Percentiles rank a stretch among this genome's conserved stretches.
phyloP scores from a whole-genome alignment of 129 eudicot species.

The Flaveria trinervia region DNA sequence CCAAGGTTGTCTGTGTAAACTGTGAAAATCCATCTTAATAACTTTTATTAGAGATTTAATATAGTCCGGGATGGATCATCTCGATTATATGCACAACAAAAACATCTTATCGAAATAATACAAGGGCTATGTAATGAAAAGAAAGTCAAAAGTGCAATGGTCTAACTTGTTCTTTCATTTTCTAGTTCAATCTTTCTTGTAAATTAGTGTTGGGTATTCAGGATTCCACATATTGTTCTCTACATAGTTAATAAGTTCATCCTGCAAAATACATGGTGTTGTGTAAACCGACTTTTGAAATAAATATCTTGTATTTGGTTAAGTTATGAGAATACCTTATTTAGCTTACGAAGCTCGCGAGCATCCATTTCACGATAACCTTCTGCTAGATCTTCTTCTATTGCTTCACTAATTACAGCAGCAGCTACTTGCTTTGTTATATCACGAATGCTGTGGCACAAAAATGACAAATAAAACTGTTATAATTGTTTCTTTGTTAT shows the following conservation, averaged over 20 bases:
- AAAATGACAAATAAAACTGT: background rate
- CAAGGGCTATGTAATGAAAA: slow-evolving; percentile 16
- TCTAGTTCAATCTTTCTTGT: slow-evolving; percentile 53
- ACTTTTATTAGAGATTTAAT: background rate
- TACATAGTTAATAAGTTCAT: slow-evolving; percentile 53
- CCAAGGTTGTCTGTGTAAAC: background rate
- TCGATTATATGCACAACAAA: background rate
- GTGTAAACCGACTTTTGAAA: background rate
- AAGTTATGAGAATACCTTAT: slow-evolving; percentile 48
- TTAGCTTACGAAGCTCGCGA: slow-evolving; percentile 74
- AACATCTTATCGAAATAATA: background rate
- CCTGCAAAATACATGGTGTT: slow-evolving; percentile 45
- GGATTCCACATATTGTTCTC: slow-evolving; percentile 92
- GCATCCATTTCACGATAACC: slow-evolving; percentile 93
- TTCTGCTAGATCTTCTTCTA: slow-evolving; percentile 92
- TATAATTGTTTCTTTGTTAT: background rate
- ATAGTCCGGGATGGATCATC: background rate
- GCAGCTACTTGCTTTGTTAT: slow-evolving; percentile 92
- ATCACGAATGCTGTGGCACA: slow-evolving; percentile 76
- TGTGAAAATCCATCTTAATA: background rate
- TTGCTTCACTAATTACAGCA: slow-evolving; percentile 88
- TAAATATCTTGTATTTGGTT: background rate
- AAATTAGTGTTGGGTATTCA: slow-evolving; percentile 83
- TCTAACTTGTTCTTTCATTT: background rate
- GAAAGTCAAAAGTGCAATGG: background rate